These are phyloP conservation scores for Fusarium fracticaudum DNA, from an alignment of 2,329 filamentous ascomycete species.

Conservation along the genomic window DNA sequence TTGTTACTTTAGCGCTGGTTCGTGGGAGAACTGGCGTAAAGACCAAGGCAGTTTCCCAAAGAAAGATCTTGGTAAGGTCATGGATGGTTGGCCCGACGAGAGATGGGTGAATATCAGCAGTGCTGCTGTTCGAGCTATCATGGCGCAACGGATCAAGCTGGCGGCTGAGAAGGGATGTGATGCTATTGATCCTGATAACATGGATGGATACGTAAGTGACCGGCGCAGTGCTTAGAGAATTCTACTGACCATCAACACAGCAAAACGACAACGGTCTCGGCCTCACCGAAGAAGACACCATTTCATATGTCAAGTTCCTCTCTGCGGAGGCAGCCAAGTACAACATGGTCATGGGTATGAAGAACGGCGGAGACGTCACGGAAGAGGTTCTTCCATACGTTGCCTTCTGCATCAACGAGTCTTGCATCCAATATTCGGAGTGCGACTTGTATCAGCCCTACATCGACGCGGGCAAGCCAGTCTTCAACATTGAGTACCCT, in stretches of 20 bases:
- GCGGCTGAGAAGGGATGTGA: constrained; percentile 71
- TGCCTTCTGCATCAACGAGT: constrained; percentile 74
- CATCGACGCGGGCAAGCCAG: constrained; percentile 45
- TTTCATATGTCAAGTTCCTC: constrained; percentile 69
- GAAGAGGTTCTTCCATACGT: constrained; percentile 56
- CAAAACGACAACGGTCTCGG: constrained; percentile 69
- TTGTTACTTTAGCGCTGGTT: constrained; percentile 79
- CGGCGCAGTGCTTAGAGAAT: accelerated
- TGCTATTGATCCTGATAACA: constrained; percentile 76
- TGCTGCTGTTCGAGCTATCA: constrained; percentile 68
- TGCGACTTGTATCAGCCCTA: constrained; percentile 67
- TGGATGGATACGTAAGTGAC: constrained; percentile 67
- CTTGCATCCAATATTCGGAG: constrained; percentile 69
- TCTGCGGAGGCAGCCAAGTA: constrained; percentile 60
- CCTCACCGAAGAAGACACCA: constrained; percentile 64
- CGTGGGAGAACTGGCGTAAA: constrained; percentile 69
- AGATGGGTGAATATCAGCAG: constrained; percentile 70
- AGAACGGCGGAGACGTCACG: constrained; percentile 72
- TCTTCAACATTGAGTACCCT: constrained; percentile 64
- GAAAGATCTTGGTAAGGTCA: constrained; percentile 64
- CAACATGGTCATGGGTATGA: constrained; percentile 70
- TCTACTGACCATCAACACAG: not conserved
- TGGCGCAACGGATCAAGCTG: constrained; percentile 65
- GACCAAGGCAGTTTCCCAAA: constrained; percentile 65
- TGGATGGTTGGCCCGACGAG: constrained; percentile 73